A percentile compares a stretch with the other conserved stretches of the same genome.
phyloP scores from a whole-genome alignment of 1,139 yeast species.

The Pneumocystis carinii region DNA sequence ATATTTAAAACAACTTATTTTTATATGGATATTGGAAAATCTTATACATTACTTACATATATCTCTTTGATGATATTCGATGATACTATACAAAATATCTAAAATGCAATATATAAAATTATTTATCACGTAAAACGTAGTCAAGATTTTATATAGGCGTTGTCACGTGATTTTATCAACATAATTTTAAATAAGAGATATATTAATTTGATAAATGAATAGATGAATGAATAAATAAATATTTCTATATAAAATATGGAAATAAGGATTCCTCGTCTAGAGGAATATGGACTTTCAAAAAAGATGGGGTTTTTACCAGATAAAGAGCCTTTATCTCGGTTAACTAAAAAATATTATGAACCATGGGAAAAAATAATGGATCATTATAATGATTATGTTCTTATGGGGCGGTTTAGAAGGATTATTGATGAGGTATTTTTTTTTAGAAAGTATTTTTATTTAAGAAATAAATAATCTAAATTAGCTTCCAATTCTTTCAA shows the following conservation, averaged over 20 bases:
- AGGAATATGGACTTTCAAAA: constrained; percentile 56
- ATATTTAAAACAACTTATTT: no score
- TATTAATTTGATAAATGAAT: no score
- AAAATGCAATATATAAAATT: no score
- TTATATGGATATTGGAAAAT: no score
- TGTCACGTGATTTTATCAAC: no score
- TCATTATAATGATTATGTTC: constrained; percentile 56
- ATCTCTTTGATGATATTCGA: no score
- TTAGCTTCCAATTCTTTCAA: constrained; percentile 12
- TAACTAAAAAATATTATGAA: constrained; percentile 47
- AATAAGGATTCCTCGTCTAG: constrained; percentile 31
- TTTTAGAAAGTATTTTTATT: constrained; percentile 28
- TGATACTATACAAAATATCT: no score
- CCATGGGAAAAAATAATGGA: constrained; percentile 66
- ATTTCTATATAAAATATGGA: background rate
- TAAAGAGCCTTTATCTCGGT: constrained; percentile 41
- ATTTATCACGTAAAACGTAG: no score
- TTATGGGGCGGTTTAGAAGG: constrained; percentile 46
- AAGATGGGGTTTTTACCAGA: constrained; percentile 67
- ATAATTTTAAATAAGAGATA: no score
- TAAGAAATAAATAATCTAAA: constrained; percentile 21
- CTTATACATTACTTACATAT: no score
- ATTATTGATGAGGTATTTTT: constrained; percentile 47
- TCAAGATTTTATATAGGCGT: no score
- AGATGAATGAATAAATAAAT: no score